These are phyloP conservation scores for Phytophthora nicotianae DNA, from an alignment of 352 stramenopile species.

Conservation along the genomic window DNA sequence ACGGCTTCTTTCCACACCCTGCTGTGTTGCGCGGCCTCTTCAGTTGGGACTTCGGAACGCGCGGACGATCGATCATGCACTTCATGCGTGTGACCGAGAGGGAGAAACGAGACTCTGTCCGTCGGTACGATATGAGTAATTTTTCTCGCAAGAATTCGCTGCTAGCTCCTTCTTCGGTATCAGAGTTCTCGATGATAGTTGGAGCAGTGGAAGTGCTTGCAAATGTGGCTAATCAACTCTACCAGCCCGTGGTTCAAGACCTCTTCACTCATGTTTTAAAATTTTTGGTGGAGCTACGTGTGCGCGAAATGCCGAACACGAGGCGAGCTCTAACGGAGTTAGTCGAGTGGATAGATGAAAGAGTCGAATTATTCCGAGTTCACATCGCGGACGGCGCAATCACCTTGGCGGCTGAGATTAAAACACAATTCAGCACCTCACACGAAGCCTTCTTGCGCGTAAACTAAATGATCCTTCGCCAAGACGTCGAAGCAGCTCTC, in stretches of 20 bases:
- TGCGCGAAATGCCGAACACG: slow-evolving; percentile 6
- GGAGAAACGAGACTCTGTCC: not conserved
- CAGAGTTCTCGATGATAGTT: not conserved
- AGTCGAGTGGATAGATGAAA: slow-evolving; percentile 11
- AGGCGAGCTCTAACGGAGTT: not conserved
- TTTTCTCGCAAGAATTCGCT: slow-evolving; percentile 18
- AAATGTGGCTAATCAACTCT: not conserved
- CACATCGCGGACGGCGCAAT: not conserved
- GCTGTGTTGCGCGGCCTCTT: slow-evolving; percentile 17
- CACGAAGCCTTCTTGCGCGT: slow-evolving; percentile 10
- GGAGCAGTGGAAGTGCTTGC: slow-evolving; percentile 1
- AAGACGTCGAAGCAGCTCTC: not conserved
- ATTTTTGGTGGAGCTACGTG: slow-evolving; percentile 2
- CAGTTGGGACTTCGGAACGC: slow-evolving; percentile 18
- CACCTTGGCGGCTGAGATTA: not conserved
- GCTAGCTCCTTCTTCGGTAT: not conserved
- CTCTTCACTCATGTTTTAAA: not conserved
- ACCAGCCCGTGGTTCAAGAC: slow-evolving; percentile 7
- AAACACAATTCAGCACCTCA: not conserved
- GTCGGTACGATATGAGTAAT: slow-evolving; percentile 2
- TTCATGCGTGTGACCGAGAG: slow-evolving; percentile 4
- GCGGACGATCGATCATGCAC: slow-evolving; percentile 9
- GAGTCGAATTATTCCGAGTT: slow-evolving; percentile 12
- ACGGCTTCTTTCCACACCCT: slow-evolving; percentile 27
- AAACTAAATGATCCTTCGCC: slow-evolving; percentile 9